Evolutionary conservation across 371 early-diverging fungal species (phyloP).

Genomic region (Mucor velutinosus): DNA sequence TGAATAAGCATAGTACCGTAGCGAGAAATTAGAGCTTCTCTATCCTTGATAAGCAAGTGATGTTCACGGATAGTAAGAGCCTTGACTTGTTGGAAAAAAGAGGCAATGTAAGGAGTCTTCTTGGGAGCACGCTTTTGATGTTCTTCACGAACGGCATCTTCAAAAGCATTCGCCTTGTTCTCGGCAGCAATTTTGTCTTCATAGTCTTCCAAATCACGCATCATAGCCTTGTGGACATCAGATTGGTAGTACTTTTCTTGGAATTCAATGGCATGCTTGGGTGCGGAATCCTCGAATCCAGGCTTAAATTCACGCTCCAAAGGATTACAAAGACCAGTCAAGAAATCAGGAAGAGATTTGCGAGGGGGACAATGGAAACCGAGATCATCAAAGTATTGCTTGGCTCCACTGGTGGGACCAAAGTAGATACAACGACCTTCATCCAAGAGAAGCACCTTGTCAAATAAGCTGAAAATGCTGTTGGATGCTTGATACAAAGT

Average conservation of each 20-base stretch:
- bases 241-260: slow-evolving; percentile 50
- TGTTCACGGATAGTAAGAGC: slow-evolving; percentile 65
- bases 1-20: slow-evolving; percentile 61
- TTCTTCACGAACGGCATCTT: slow-evolving; percentile 51
- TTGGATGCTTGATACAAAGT: slow-evolving; percentile 74
- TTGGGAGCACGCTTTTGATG: slow-evolving; percentile 59
- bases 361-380: slow-evolving; percentile 74
- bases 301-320: slow-evolving; percentile 60
- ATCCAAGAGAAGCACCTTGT: slow-evolving; percentile 73
- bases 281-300: slow-evolving; percentile 55
- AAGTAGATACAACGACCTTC: slow-evolving; percentile 77
- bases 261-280: slow-evolving; percentile 51
- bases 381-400: slow-evolving; percentile 67
- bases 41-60: slow-evolving; percentile 56
- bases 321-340: slow-evolving; percentile 73
- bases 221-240: slow-evolving; percentile 27
- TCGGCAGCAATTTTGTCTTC: slow-evolving; percentile 28
- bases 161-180: slow-evolving; percentile 49
- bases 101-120: slow-evolving; percentile 61
- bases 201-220: slow-evolving; percentile 44
- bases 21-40: slow-evolving; percentile 53
- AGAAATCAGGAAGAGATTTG: slow-evolving; percentile 77
- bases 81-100: slow-evolving; percentile 62
- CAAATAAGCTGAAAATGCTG: slow-evolving; percentile 77
- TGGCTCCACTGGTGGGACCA: slow-evolving; percentile 72